Evolutionary conservation across 495 filamentous ascomycete species (phyloP).

Genomic region (Friedmanniomyces simplex): DNA sequence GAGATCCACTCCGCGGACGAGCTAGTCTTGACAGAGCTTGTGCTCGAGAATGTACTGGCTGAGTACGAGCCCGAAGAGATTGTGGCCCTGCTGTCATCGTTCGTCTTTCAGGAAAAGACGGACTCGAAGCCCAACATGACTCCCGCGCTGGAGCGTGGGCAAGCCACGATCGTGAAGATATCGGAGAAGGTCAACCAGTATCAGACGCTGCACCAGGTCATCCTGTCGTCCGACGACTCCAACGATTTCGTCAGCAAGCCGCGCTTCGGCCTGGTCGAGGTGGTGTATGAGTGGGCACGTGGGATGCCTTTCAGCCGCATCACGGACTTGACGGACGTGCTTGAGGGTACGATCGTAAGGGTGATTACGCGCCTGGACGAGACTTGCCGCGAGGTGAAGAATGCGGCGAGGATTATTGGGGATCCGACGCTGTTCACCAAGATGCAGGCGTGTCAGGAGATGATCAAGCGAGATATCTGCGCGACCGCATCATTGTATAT

Average conservation of each 20-base stretch:
- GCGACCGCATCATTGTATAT: conserved; percentile 24
- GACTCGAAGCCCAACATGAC: conserved; percentile 76
- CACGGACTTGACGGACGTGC: conserved; percentile 88
- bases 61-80: conserved; percentile 96
- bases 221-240: conserved; percentile 74
- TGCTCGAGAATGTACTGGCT: conserved; percentile 91
- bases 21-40: conserved; percentile 89
- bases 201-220: conserved; percentile 81
- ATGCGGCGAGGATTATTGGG: conserved; percentile 90
- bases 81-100: conserved; percentile 82
- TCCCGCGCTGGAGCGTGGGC: conserved; percentile 69
- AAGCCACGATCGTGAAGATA: conserved; percentile 74
- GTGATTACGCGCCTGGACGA: conserved; percentile 89
- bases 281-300: conserved; percentile 96
- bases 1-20: conserved; percentile 97
- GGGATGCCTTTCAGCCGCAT: conserved; percentile 98
- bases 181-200: conserved; percentile 82
- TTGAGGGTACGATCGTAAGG: conserved; percentile 92
- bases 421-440: conserved; percentile 87
- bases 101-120: conserved; percentile 99
- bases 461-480: conserved; percentile 85
- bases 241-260: conserved; percentile 84
- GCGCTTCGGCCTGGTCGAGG: conserved; percentile 87
- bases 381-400: conserved; percentile 95
- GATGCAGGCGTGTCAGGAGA: conserved; percentile 92